Percentiles rank a stretch among this genome's conserved stretches.
Evolutionary conservation across 345 rosid genomes (phyloP).

Genomic region (Eucalyptus polybractea): DNA sequence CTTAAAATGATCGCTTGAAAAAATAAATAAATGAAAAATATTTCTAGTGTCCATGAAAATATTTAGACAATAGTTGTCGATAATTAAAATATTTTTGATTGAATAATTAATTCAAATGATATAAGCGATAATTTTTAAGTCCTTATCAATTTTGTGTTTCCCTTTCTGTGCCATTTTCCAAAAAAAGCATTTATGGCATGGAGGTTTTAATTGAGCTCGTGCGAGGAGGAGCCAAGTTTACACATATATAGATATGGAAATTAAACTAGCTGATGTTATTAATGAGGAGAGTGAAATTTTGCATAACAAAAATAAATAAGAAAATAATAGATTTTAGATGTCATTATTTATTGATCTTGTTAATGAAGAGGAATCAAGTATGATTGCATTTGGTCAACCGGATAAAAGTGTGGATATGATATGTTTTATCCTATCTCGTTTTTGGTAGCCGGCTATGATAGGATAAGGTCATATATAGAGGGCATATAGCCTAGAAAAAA

Average conservation of each 20-base stretch:
- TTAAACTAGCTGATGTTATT: neutral
- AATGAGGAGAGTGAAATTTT: neutral
- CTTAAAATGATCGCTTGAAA: neutral
- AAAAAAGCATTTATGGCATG: neutral
- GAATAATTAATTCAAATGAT: neutral
- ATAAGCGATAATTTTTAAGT: too few relatives aligned
- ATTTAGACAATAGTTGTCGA: neutral
- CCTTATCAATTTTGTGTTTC: neutral
- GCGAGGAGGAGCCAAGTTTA: neutral
- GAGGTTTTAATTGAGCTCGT: neutral
- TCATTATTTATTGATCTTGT: neutral
- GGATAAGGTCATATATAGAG: too few relatives aligned
- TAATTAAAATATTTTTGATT: neutral
- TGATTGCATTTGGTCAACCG: accelerated
- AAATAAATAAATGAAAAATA: neutral
- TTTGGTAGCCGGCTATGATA: too few relatives aligned
- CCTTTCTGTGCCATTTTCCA: neutral
- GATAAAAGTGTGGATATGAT: accelerated
- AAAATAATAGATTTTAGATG: neutral
- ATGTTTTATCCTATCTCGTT: too few relatives aligned
- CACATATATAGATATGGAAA: neutral
- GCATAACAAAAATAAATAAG: neutral
- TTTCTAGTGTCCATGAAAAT: neutral
- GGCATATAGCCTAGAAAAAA: too few relatives aligned
- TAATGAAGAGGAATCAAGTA: neutral